These are phyloP conservation scores for Magnusiomyces fungicola DNA, from an alignment of 1,139 yeast species.

Conservation along the genomic window DNA sequence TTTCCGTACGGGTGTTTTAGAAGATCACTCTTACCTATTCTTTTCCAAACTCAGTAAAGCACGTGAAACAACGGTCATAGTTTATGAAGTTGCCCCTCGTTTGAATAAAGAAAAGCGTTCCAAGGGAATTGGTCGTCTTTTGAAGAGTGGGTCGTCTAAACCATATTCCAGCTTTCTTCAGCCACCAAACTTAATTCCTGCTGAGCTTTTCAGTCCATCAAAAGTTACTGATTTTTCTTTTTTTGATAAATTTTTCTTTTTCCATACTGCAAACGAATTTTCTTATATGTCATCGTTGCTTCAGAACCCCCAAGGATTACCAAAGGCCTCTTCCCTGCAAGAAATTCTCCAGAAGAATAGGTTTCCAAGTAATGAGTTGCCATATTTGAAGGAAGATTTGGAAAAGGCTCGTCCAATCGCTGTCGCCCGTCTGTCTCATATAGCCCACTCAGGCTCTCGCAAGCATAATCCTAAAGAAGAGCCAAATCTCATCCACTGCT, in stretches of 20 bases:
- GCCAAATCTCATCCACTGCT: conserved; percentile 12
- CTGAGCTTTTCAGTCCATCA: conserved; percentile 11
- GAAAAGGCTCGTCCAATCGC: not conserved
- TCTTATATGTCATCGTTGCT: conserved; percentile 8
- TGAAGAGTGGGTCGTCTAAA: not conserved
- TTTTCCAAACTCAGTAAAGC: conserved; percentile 11
- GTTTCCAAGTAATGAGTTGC: not conserved
- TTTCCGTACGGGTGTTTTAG: conserved; percentile 11
- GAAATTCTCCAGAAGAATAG: not conserved
- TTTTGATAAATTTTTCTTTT: conserved; percentile 13
- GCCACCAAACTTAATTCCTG: not conserved
- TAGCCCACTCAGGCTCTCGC: not conserved
- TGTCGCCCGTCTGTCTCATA: not conserved
- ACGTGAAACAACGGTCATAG: conserved; percentile 5
- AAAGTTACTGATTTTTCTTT: conserved; percentile 12
- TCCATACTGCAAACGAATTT: conserved; percentile 12
- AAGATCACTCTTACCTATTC: conserved; percentile 9
- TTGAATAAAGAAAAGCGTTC: conserved; percentile 6
- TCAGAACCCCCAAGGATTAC: not conserved
- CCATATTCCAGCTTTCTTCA: conserved; percentile 1
- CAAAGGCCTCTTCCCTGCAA: not conserved
- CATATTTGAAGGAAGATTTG: not conserved
- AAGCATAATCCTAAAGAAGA: not conserved
- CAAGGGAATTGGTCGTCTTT: conserved; percentile 8
- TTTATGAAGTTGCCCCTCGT: conserved; percentile 1